Percentiles rank a stretch among this genome's conserved stretches.
Evolutionary conservation across 148 eudicot genomes (phyloP).

Genomic region (Chenopodium suecicum): DNA sequence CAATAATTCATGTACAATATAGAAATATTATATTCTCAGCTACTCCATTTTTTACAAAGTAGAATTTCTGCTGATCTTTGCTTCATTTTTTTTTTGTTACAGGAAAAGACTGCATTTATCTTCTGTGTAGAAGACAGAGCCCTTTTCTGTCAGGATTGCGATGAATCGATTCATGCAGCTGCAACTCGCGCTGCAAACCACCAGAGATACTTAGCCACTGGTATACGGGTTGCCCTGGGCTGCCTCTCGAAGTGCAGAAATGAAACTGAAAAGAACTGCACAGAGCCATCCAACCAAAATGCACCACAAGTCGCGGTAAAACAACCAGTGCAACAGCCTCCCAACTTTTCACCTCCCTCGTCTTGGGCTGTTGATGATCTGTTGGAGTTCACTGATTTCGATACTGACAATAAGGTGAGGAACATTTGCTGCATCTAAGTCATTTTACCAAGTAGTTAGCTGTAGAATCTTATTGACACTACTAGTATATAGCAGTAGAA

Average conservation of each 20-base stretch:
- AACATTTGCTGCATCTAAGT: not conserved
- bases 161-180: constrained; percentile 74
- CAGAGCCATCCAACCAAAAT: constrained; percentile 57
- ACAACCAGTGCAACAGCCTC: constrained; percentile 35
- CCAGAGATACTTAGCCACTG: constrained; percentile 87
- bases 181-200: constrained; percentile 74
- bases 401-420: constrained; percentile 65
- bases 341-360: constrained; percentile 41
- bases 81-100: not conserved
- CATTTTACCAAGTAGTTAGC: too few relatives aligned
- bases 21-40: not conserved
- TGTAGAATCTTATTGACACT: too few relatives aligned
- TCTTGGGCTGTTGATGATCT: constrained; percentile 92
- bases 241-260: constrained; percentile 42
- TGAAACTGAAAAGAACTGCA: constrained; percentile 38
- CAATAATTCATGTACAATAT: not conserved
- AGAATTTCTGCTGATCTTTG: not conserved
- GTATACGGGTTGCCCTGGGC: constrained; percentile 69
- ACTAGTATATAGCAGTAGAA: too few relatives aligned
- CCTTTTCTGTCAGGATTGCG: constrained; percentile 87
- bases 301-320: constrained; percentile 40
- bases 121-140: constrained; percentile 99
- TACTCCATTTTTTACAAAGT: not conserved
- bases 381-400: constrained; percentile 66
- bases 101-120: constrained; percentile 95